Conservation (phyloP, 2,329 filamentous ascomycete genomes). For the Botryosphaeria dothidea region DNA sequence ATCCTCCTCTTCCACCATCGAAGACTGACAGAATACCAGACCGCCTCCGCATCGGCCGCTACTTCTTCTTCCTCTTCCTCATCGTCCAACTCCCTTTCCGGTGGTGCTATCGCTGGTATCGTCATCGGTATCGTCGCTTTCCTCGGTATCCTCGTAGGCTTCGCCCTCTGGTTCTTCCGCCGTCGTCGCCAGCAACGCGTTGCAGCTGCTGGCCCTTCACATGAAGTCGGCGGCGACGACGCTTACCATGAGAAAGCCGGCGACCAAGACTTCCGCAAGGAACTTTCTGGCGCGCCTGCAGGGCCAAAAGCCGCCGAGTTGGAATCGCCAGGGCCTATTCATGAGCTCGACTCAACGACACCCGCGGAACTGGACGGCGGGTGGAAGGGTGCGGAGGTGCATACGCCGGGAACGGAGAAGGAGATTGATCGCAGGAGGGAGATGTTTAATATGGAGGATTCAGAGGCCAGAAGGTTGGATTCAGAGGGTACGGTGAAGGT, state of each 20-base stretch:
- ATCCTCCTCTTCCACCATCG: neutral
- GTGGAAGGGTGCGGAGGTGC: neutral
- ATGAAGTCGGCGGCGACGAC: slow-evolving; percentile 4
- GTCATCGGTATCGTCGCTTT: slow-evolving; percentile 25
- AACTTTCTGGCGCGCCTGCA: neutral
- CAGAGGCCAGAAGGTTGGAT: neutral
- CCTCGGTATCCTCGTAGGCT: slow-evolving; percentile 22
- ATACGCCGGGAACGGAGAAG: neutral
- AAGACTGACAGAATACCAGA: neutral
- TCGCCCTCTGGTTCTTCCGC: slow-evolving; percentile 23
- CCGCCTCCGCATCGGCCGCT: neutral
- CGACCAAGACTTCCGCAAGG: neutral
- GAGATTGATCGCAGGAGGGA: neutral
- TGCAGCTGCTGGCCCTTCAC: neutral
- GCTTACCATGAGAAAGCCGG: neutral
- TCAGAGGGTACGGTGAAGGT: neutral
- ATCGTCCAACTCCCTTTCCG: slow-evolving; percentile 19
- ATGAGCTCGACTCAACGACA: neutral
- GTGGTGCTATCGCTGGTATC: slow-evolving; percentile 28
- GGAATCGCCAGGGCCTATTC: neutral
- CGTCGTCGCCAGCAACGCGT: neutral
- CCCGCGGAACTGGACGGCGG: neutral
- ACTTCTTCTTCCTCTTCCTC: slow-evolving; percentile 2
- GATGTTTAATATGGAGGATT: neutral
- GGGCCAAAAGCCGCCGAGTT: neutral